These are phyloP conservation scores for Scutellaria barbata DNA, from an alignment of 257 asterid species.

Conservation along the genomic window DNA sequence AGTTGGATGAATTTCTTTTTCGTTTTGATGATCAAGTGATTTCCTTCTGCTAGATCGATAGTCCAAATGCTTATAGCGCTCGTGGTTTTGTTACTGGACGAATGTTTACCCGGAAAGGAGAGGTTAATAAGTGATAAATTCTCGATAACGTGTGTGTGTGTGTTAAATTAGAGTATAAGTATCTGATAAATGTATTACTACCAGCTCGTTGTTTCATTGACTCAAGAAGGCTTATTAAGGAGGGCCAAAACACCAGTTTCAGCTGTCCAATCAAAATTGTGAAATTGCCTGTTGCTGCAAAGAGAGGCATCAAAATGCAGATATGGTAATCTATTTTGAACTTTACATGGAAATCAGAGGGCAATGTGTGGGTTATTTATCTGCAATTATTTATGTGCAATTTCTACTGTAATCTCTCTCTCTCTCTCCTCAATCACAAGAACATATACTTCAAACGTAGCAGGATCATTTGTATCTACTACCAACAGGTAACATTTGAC, in stretches of 20 bases:
- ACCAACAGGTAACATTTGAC: too few species aligned
- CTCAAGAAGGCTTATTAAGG: slow-evolving; percentile 93
- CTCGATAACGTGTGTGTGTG: background rate
- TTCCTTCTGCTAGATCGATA: slow-evolving; percentile 54
- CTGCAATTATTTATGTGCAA: too few species aligned
- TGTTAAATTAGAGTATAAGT: background rate
- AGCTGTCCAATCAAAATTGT: slow-evolving; percentile 58
- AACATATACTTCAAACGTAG: too few species aligned
- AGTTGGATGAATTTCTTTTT: slow-evolving; percentile 13
- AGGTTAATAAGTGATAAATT: slow-evolving; percentile 51
- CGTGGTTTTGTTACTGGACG: slow-evolving; percentile 86
- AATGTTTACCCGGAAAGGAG: slow-evolving; percentile 83
- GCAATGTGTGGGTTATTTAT: too few species aligned
- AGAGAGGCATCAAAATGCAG: slow-evolving; percentile 14
- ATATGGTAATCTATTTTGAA: background rate
- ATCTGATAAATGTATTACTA: slow-evolving; percentile 23
- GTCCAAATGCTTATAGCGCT: slow-evolving; percentile 75
- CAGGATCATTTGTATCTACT: too few species aligned
- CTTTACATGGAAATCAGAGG: background rate
- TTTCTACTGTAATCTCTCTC: too few species aligned
- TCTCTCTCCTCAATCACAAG: too few species aligned
- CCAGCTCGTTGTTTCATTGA: slow-evolving; percentile 76
- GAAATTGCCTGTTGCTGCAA: background rate
- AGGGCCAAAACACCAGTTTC: slow-evolving; percentile 44
- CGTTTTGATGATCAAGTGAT: slow-evolving; percentile 12